These are phyloP conservation scores for Aspergillus cejpii DNA, from an alignment of 2,329 filamentous ascomycete genomes.

Conservation along the genomic window DNA sequence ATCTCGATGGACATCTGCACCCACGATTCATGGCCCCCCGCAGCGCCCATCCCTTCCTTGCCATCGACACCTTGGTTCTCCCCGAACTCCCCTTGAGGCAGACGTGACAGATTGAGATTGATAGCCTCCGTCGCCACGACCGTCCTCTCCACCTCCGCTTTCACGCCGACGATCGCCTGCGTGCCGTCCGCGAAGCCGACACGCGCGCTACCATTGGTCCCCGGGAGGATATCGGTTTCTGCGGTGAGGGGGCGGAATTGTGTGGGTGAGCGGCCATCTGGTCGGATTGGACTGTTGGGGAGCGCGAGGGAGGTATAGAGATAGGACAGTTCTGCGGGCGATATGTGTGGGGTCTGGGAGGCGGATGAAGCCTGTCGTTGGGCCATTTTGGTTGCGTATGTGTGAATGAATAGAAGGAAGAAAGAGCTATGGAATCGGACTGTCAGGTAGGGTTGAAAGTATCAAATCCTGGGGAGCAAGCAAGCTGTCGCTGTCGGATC, in stretches of 20 bases:
- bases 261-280: constrained; percentile 72
- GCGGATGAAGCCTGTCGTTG: constrained; percentile 52
- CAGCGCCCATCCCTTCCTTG: constrained; percentile 20
- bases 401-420: constrained; percentile 4
- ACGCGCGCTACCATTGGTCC: constrained; percentile 84
- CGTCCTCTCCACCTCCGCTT: constrained; percentile 84
- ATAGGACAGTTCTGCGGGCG: constrained; percentile 93
- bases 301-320: constrained; percentile 80
- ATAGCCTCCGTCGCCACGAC: constrained; percentile 31
- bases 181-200: constrained; percentile 93
- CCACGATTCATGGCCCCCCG: constrained; percentile 59
- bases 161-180: constrained; percentile 91
- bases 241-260: constrained; percentile 89
- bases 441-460: not conserved
- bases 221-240: constrained; percentile 82
- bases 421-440: not conserved
- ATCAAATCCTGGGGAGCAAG: too few species aligned
- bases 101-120: constrained; percentile 31
- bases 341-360: constrained; percentile 58
- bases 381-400: constrained; percentile 50
- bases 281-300: constrained; percentile 67
- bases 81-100: constrained; percentile 21
- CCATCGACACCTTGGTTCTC: constrained; percentile 21
- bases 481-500: too few species aligned
- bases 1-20: constrained; percentile 88